These are phyloP conservation scores for Xylariaceae sp. DNA, from an alignment of 2,329 filamentous ascomycete genomes.

Conservation along the genomic window DNA sequence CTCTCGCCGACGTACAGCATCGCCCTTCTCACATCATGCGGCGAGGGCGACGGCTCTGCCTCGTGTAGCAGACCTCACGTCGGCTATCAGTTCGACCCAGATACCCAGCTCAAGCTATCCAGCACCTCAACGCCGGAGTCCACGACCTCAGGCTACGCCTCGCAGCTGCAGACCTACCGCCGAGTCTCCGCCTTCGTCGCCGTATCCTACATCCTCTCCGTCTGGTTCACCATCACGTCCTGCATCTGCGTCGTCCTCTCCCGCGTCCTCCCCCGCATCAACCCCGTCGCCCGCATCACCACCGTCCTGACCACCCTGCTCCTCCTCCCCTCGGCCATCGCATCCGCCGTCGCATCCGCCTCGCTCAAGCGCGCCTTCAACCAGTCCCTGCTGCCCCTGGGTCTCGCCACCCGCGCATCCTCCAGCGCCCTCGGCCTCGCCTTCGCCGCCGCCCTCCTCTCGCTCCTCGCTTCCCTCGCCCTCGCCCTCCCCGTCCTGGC, in stretches of 20 bases:
- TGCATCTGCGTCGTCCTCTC: conserved; percentile 17
- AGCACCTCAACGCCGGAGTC: conserved; percentile 18
- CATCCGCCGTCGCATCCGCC: conserved; percentile 20
- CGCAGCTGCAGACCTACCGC: conserved; percentile 23
- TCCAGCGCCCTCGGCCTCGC: conserved; percentile 21
- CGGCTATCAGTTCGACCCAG: conserved; percentile 28
- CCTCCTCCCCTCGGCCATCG: conserved; percentile 23
- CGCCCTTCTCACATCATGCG: conserved; percentile 30
- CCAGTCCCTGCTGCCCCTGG: conserved; percentile 17
- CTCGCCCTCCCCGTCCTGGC: not conserved
- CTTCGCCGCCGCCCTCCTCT: conserved; percentile 21
- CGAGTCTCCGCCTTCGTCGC: conserved; percentile 24
- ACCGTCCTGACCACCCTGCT: conserved; percentile 18
- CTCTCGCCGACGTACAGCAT: conserved; percentile 27
- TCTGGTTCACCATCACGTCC: conserved; percentile 18
- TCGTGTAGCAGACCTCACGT: conserved; percentile 25
- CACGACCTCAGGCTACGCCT: conserved; percentile 14
- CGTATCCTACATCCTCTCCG: conserved; percentile 24
- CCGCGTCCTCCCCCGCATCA: conserved; percentile 13
- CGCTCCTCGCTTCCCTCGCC: conserved; percentile 13
- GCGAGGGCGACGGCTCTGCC: conserved; percentile 12
- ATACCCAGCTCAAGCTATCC: conserved; percentile 26
- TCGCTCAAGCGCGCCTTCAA: conserved; percentile 23
- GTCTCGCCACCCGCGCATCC: conserved; percentile 19
- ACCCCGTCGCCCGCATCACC: conserved; percentile 9